These are phyloP conservation scores for Lojkania enalia DNA, from an alignment of 2,329 filamentous ascomycete species.

Conservation along the genomic window DNA sequence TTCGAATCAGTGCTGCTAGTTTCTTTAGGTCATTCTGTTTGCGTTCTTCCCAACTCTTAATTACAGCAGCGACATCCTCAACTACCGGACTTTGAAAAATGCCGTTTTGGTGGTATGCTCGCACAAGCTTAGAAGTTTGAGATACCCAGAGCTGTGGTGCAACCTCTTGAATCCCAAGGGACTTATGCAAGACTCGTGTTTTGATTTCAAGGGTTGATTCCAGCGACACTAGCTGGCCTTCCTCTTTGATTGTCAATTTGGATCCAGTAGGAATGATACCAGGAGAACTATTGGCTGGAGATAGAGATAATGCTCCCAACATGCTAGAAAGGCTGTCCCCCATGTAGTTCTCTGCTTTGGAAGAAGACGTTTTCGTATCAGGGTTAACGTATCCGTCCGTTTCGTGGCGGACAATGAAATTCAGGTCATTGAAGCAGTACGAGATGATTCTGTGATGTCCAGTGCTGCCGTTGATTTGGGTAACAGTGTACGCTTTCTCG, in stretches of 20 bases:
- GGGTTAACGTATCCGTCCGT: conserved; percentile 47
- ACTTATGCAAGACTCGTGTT: conserved; percentile 43
- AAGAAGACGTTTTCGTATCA: conserved; percentile 1
- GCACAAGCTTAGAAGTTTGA: conserved; percentile 54
- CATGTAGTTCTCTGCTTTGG: not conserved
- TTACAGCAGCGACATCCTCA: conserved; percentile 15
- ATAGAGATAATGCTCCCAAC: conserved; percentile 11
- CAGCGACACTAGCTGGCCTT: conserved; percentile 27
- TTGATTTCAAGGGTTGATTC: conserved; percentile 52
- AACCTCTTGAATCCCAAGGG: conserved; percentile 42
- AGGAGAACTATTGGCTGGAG: conserved; percentile 4
- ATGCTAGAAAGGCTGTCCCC: conserved; percentile 8
- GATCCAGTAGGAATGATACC: conserved; percentile 3
- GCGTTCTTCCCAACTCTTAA: conserved; percentile 18
- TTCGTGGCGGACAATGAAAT: conserved; percentile 34
- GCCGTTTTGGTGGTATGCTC: conserved; percentile 48
- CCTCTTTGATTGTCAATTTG: conserved; percentile 27
- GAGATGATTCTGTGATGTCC: conserved; percentile 53
- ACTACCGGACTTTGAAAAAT: conserved; percentile 30
- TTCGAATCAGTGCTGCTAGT: conserved; percentile 14
- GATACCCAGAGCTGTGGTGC: conserved; percentile 52
- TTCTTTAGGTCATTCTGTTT: conserved; percentile 12
- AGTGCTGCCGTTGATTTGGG: conserved; percentile 42
- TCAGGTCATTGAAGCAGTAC: conserved; percentile 49
- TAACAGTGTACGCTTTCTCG: conserved; percentile 49